These are phyloP conservation scores for Handroanthus guayacan DNA, from an alignment of 257 asterid genomes.

Conservation along the genomic window DNA sequence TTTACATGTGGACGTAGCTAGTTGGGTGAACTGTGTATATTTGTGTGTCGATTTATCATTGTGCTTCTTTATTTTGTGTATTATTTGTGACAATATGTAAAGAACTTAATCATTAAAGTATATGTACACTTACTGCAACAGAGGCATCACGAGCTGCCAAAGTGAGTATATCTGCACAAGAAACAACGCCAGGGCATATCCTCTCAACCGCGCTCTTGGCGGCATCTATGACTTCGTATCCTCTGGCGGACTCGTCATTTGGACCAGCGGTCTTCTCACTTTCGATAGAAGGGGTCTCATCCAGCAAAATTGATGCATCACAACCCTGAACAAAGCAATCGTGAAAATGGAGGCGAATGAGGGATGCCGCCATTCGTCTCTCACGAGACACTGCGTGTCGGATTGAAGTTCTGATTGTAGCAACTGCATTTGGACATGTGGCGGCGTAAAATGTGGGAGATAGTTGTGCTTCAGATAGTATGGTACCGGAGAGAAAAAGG, in stretches of 20 bases:
- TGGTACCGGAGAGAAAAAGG: not conserved
- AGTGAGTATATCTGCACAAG: constrained; percentile 56
- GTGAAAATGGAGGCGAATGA: constrained; percentile 59
- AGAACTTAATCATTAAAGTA: not conserved
- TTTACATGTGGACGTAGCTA: too few relatives aligned
- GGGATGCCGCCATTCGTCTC: constrained; percentile 57
- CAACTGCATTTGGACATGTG: constrained; percentile 42
- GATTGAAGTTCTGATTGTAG: constrained; percentile 39
- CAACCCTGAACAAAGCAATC: constrained; percentile 63
- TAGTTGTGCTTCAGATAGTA: constrained; percentile 48
- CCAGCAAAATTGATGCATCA: constrained; percentile 52
- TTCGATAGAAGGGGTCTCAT: constrained; percentile 41
- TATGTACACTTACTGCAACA: constrained; percentile 36
- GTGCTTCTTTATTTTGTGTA: too few relatives aligned
- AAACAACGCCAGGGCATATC: constrained; percentile 52
- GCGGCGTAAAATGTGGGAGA: constrained; percentile 46
- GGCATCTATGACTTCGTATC: constrained; percentile 48
- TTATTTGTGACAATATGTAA: too few relatives aligned
- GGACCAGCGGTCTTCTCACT: constrained; percentile 51
- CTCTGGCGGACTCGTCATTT: constrained; percentile 44
- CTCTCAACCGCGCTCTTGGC: constrained; percentile 51
- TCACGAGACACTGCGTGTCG: constrained; percentile 45
- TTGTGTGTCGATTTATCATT: too few relatives aligned
- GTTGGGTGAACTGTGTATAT: too few relatives aligned
- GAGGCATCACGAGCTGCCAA: constrained; percentile 59